These are phyloP conservation scores for Penicillium riverlandense DNA, from an alignment of 495 filamentous ascomycete genomes.

Conservation along the genomic window DNA sequence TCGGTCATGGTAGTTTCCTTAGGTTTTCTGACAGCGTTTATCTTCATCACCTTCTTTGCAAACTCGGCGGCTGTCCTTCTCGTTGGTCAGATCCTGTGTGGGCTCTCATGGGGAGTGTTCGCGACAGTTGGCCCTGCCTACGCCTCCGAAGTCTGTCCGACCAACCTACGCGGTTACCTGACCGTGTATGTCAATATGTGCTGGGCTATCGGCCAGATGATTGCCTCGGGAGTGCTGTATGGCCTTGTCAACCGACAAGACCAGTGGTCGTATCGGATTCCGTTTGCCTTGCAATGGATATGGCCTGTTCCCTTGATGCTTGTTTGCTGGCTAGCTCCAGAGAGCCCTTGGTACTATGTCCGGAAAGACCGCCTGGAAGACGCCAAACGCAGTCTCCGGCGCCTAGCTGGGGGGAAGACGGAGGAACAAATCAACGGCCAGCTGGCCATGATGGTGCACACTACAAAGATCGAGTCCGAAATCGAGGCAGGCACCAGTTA, in stretches of 20 bases:
- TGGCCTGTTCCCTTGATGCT: slow-evolving; percentile 55
- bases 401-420: slow-evolving; percentile 44
- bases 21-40: slow-evolving; percentile 35
- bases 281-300: slow-evolving; percentile 60
- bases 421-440: slow-evolving; percentile 30
- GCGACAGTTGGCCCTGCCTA: slow-evolving; percentile 54
- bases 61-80: slow-evolving; percentile 32
- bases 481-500: slow-evolving; percentile 52
- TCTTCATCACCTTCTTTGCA: slow-evolving; percentile 50
- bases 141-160: slow-evolving; percentile 55
- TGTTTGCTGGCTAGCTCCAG: slow-evolving; percentile 50
- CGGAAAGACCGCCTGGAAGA: slow-evolving; percentile 47
- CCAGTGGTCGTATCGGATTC: slow-evolving; percentile 45
- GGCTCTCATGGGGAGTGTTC: slow-evolving; percentile 46
- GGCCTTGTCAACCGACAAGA: slow-evolving; percentile 32
- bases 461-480: slow-evolving; percentile 51
- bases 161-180: slow-evolving; percentile 47
- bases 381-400: slow-evolving; percentile 31
- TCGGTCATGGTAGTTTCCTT: slow-evolving; percentile 36
- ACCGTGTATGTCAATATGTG: slow-evolving; percentile 59
- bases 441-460: slow-evolving; percentile 55
- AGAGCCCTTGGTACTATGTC: slow-evolving; percentile 58
- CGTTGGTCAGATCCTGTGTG: slow-evolving; percentile 37
- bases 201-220: slow-evolving; percentile 60
- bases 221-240: slow-evolving; percentile 47